These are phyloP conservation scores for Cucurbitaria berberidis DNA, from an alignment of 2,329 filamentous ascomycete species.

Conservation along the genomic window DNA sequence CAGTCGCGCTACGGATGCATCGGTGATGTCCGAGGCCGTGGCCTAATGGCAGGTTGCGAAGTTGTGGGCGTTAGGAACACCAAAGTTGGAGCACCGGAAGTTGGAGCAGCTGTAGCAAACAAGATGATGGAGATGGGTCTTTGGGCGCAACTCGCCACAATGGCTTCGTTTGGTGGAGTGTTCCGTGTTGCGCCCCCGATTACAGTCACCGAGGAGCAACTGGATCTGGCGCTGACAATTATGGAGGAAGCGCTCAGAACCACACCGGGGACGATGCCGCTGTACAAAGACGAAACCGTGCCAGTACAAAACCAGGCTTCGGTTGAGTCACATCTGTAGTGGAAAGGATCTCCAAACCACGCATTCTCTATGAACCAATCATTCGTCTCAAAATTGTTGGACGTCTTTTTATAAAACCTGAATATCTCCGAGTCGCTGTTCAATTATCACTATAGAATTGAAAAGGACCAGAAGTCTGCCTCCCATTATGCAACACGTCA, in stretches of 20 bases:
- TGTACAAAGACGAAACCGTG: constrained; percentile 18
- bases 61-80: constrained; percentile 60
- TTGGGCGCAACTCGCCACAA: constrained; percentile 63
- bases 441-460: no score
- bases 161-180: constrained; percentile 55
- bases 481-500: no score
- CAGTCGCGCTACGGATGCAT: constrained; percentile 64
- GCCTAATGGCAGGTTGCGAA: constrained; percentile 65
- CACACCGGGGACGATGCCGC: constrained; percentile 53
- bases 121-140: constrained; percentile 60
- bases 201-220: constrained; percentile 55
- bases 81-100: constrained; percentile 55
- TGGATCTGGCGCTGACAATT: constrained; percentile 59
- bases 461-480: no score
- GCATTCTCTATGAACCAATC: no score
- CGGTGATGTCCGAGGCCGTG: constrained; percentile 65
- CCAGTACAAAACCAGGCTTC: neutral
- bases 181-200: constrained; percentile 68
- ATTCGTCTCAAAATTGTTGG: no score
- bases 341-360: neutral
- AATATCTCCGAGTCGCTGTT: no score
- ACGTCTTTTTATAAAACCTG: no score
- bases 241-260: constrained; percentile 63
- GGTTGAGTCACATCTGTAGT: constrained; percentile 3
- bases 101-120: constrained; percentile 57